Evolutionary conservation across 169 alveolate species (phyloP).

Genomic region (Hammondia hammondi): DNA sequence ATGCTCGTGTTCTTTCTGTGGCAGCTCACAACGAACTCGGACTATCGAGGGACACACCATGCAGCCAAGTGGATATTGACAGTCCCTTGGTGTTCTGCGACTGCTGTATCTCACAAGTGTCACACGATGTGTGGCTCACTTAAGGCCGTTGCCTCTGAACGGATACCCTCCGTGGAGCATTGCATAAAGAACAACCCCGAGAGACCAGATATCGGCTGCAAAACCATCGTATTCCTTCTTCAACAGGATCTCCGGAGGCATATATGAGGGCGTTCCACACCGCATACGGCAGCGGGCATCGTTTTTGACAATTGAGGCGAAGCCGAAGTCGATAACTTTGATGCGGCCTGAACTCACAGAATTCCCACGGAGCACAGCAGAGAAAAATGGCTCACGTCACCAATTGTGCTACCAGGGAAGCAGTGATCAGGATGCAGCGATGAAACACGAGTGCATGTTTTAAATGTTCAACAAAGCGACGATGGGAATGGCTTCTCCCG

Average conservation of each 20-base stretch:
- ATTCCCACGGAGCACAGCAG: background rate
- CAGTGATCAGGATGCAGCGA: background rate
- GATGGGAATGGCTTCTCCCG: background rate
- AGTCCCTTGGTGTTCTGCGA: too few relatives aligned
- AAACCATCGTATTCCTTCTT: slow-evolving; percentile 79
- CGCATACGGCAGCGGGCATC: slow-evolving; percentile 68
- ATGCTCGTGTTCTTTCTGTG: too few relatives aligned
- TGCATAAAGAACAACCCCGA: slow-evolving; percentile 77
- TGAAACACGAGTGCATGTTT: background rate
- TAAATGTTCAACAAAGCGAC: background rate
- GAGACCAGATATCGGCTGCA: slow-evolving; percentile 79
- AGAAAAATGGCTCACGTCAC: background rate
- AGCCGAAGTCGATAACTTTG: slow-evolving; percentile 72
- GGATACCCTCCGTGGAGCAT: slow-evolving; percentile 79
- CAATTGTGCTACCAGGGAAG: background rate
- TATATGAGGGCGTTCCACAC: slow-evolving; percentile 85
- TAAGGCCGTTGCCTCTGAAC: slow-evolving; percentile 73
- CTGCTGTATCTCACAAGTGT: background rate
- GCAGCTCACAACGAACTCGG: too few relatives aligned
- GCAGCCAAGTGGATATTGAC: too few relatives aligned
- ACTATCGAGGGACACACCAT: too few relatives aligned
- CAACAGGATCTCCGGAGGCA: slow-evolving; percentile 83
- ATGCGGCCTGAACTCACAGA: slow-evolving; percentile 47
- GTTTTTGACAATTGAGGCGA: slow-evolving; percentile 47
- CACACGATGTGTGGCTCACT: background rate